Evolutionary conservation across 2,329 filamentous ascomycete species (phyloP).

Genomic region (Trichoderma cornu-damae): DNA sequence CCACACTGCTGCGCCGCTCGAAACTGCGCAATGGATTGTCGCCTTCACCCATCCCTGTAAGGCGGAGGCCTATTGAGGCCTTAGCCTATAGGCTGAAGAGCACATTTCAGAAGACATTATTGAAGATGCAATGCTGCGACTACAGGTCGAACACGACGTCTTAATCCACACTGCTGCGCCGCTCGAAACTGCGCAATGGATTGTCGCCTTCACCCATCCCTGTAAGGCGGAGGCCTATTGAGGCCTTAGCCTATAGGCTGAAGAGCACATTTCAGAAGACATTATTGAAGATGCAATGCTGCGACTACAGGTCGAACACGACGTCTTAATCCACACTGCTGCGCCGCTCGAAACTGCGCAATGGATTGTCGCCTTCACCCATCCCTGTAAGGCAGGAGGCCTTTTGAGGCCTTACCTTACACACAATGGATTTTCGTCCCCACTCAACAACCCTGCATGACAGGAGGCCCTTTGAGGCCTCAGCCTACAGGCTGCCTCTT

Average conservation of each 20-base stretch:
- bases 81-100: constrained; percentile 26
- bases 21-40: too few species aligned
- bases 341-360: constrained; percentile 38
- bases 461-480: too few species aligned
- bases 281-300: constrained; percentile 65
- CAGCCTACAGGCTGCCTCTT: background rate
- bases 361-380: too few species aligned
- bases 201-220: constrained; percentile 31
- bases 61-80: too few species aligned
- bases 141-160: constrained; percentile 63
- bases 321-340: constrained; percentile 61
- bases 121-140: constrained; percentile 63
- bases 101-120: constrained; percentile 63
- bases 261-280: constrained; percentile 59
- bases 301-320: constrained; percentile 63
- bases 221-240: too few species aligned
- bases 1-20: too few species aligned
- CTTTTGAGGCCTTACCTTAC: too few species aligned
- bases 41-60: too few species aligned
- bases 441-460: too few species aligned
- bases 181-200: constrained; percentile 30
- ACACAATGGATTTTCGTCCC: too few species aligned
- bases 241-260: too few species aligned
- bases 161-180: constrained; percentile 63
- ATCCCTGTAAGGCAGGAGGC: too few species aligned